Percentiles rank a stretch among this genome's conserved stretches.
Conservation (phyloP, 768 basidiomycete genomes). For the Boletus rubescentipes region DNA sequence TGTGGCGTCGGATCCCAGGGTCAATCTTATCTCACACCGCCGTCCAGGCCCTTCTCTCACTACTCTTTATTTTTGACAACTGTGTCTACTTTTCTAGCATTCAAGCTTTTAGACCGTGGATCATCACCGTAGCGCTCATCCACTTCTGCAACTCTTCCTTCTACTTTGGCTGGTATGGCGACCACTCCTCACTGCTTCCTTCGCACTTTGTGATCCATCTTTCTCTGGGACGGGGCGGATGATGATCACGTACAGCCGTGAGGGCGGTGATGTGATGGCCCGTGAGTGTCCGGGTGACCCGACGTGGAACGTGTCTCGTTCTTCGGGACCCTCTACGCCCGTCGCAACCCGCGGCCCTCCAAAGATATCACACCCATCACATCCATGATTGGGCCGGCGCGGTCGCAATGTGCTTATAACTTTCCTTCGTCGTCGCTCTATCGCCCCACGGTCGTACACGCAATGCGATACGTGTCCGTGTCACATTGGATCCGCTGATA, state of each 20-base stretch:
- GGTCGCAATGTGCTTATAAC: slow-evolving; percentile 14
- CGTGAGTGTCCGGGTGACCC: slow-evolving; percentile 12
- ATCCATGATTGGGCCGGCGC: slow-evolving; percentile 3
- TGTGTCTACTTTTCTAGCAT: background rate
- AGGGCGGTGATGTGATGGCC: too few relatives aligned
- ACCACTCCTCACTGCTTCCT: slow-evolving; percentile 6
- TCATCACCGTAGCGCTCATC: background rate
- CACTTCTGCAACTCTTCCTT: background rate
- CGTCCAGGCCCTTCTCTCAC: slow-evolving; percentile 2
- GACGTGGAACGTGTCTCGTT: slow-evolving; percentile 22
- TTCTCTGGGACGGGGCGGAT: background rate
- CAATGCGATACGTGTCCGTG: slow-evolving; percentile 24
- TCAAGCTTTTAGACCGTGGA: slow-evolving; percentile 14
- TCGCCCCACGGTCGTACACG: slow-evolving; percentile 13
- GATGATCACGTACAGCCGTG: too few relatives aligned
- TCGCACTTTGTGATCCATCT: background rate
- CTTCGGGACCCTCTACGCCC: slow-evolving; percentile 20
- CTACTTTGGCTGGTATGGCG: background rate
- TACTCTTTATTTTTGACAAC: background rate
- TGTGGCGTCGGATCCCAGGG: slow-evolving; percentile 29
- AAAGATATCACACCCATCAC: slow-evolving; percentile 4
- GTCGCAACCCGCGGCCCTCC: slow-evolving; percentile 18
- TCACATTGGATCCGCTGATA: slow-evolving; percentile 24
- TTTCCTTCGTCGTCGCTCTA: slow-evolving; percentile 15
- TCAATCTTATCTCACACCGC: slow-evolving; percentile 34